phyloP scores from a whole-genome alignment of 2,329 filamentous ascomycete species.

The Trichoderma sp. region DNA sequence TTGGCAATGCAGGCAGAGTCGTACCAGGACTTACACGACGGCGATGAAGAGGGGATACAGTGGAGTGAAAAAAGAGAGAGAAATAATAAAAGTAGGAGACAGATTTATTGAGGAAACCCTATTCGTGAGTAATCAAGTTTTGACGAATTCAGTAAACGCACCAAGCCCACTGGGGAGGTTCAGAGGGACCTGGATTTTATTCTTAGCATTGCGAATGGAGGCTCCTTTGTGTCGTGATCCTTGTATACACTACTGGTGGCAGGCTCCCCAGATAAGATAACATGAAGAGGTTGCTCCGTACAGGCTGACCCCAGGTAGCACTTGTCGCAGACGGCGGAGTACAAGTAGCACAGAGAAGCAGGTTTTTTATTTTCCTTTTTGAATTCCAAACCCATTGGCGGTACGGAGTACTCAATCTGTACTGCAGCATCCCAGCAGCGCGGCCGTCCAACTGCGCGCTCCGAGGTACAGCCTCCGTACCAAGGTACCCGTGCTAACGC shows the following conservation, averaged over 20 bases:
- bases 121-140: neutral
- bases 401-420: neutral
- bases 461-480: neutral
- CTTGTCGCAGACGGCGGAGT: neutral
- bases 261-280: neutral
- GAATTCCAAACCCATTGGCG: neutral
- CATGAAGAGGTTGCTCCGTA: neutral
- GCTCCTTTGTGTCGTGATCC: neutral
- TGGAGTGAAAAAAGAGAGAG: neutral
- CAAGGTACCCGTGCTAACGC: constrained; percentile 17
- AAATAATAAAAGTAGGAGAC: neutral
- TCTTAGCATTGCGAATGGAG: neutral
- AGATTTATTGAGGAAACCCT: neutral
- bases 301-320: neutral
- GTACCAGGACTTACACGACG: neutral
- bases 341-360: neutral
- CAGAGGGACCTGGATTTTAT: neutral
- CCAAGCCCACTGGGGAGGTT: neutral
- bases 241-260: neutral
- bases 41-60: neutral
- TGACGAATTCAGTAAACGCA: neutral
- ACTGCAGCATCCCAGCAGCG: neutral
- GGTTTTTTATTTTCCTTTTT: neutral
- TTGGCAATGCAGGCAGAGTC: neutral
- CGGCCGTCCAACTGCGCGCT: neutral